Evolutionary conservation across 768 basidiomycete species (phyloP).

Genomic region (Xerocomellus intermedius): DNA sequence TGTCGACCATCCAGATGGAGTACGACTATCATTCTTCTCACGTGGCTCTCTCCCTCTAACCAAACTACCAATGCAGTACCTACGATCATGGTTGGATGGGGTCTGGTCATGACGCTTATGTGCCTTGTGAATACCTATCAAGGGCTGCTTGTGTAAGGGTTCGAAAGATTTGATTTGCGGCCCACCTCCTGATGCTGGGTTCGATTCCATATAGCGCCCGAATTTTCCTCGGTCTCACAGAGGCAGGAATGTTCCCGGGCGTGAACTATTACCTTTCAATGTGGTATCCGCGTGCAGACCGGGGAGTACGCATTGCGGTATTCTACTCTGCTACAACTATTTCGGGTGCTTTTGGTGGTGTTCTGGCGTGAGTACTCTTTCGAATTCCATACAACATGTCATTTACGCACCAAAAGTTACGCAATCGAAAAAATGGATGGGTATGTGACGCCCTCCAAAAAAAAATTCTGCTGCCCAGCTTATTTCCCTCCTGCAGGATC

Average conservation of each 20-base stretch:
- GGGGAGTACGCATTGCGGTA: conserved; percentile 54
- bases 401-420: conserved; percentile 28
- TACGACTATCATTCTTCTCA: conserved; percentile 10
- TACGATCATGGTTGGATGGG: conserved; percentile 39
- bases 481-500: conserved; percentile 12
- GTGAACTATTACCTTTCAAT: conserved; percentile 46
- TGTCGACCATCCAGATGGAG: conserved; percentile 35
- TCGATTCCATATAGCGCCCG: conserved; percentile 28
- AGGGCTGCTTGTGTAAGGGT: conserved; percentile 31
- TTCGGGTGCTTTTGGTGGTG: conserved; percentile 51
- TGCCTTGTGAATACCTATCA: conserved; percentile 34
- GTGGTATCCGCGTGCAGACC: conserved; percentile 60
- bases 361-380: conserved; percentile 40
- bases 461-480: background rate
- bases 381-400: background rate
- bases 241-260: conserved; percentile 44
- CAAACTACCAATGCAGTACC: conserved; percentile 32
- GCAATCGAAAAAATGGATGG: conserved; percentile 36
- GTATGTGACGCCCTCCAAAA: conserved; percentile 20
- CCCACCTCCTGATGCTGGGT: background rate
- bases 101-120: conserved; percentile 38
- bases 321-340: conserved; percentile 63
- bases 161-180: background rate
- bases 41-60: conserved; percentile 3
- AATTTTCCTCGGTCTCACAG: conserved; percentile 45